Base-by-base conservation (phyloP, 1,139 yeast genomes). In the Kodamaea ohmeri region DNA sequence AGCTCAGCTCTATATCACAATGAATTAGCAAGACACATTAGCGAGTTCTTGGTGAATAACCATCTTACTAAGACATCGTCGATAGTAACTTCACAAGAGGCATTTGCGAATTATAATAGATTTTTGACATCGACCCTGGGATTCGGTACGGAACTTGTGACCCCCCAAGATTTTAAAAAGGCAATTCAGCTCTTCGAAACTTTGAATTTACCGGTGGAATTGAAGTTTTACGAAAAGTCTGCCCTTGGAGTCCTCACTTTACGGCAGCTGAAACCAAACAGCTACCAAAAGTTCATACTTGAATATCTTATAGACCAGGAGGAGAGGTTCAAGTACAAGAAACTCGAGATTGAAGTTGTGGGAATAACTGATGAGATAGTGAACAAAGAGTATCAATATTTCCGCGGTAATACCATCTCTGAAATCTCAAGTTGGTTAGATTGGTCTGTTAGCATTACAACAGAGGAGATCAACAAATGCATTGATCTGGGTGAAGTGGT, bases 401-500 rank as follows among this genome's bases (percentile, higher is more conserved):
- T 63, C 48, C 55, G 46, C 19, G 76, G 76, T 1, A 55, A 50
- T 34, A 63, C 72, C 1, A 54, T 66, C 2, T 59, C 72, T 1
- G 68, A 69, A 39, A 58, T 71, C 7, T 61, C 71, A 5, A 62
- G 56, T 33, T 48, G 57, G 26, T 65, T 70, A 38, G 61, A 60
- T 32, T 86, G 94, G 90, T 80, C 90, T 13, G 68, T 81, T 31
- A 76, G 78, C 22, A 79, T 87, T 13, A 73, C 90, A 2, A 67
- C 66, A 12, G 94, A 86, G 52, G 87, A 86, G 46, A 58, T 87
- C 13, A 79, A 78, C 39, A 65, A 71, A 42, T 80, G 85, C 17
- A 73, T 84, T 25, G 71, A 67, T 6, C 55, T 61, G 3, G 92
- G 89, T 1, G 60, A 61, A 1, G 53, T 86, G 1, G 78, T 83